Evolutionary conservation across 768 basidiomycete genomes (phyloP).

Genomic region (Phanerochaete sordida): DNA sequence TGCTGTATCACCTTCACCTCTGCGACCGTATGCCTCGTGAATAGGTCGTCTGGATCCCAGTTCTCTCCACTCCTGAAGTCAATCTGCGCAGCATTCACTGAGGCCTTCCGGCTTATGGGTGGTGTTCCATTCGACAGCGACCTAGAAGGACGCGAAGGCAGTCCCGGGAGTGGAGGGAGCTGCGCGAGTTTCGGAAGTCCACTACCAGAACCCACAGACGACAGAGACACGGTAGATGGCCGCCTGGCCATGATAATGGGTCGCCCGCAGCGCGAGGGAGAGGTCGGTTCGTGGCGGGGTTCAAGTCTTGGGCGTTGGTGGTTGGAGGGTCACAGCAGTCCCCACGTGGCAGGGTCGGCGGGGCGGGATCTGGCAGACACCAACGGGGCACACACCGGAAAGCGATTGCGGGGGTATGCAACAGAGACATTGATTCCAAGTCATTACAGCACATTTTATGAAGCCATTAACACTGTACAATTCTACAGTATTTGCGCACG

Average conservation of each 20-base stretch:
- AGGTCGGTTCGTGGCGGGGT: background rate
- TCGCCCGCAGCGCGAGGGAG: background rate
- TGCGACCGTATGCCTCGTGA: constrained; percentile 62
- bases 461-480: background rate
- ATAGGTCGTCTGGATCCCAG: constrained; percentile 73
- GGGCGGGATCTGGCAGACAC: background rate
- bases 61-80: constrained; percentile 29
- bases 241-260: constrained; percentile 34
- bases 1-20: constrained; percentile 68
- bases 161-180: constrained; percentile 3
- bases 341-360: background rate
- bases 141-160: background rate
- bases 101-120: constrained; percentile 12
- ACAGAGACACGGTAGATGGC: constrained; percentile 32
- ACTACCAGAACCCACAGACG: constrained; percentile 21
- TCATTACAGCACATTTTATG: background rate
- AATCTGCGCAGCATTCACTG: constrained; percentile 11
- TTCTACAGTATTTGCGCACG: constrained; percentile 1
- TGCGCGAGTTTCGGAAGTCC: constrained; percentile 8
- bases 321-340: background rate
- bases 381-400: too few species aligned
- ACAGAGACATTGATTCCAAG: too few species aligned
- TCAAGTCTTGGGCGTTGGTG: background rate
- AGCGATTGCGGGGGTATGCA: too few species aligned
- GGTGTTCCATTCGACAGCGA: constrained; percentile 8